These are phyloP conservation scores for Dioszegia aurantiaca DNA, from an alignment of 768 basidiomycete species.

Conservation along the genomic window DNA sequence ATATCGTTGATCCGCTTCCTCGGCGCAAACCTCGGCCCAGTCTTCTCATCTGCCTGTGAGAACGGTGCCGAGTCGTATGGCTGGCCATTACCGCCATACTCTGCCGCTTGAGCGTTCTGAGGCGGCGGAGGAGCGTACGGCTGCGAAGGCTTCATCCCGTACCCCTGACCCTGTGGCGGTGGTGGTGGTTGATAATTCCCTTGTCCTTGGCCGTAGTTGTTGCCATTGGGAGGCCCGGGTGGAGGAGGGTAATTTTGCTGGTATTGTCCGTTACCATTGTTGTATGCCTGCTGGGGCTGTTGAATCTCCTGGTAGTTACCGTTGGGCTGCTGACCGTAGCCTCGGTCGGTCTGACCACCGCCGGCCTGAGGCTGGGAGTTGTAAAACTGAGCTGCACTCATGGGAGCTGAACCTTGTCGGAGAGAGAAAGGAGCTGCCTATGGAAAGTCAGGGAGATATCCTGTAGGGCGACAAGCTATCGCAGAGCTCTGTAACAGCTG, in stretches of 20 bases:
- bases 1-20: conserved; percentile 72
- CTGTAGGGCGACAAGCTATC: not conserved
- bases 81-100: conserved; percentile 2
- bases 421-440: not conserved
- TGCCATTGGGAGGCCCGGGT: conserved; percentile 2
- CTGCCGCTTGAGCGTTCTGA: conserved; percentile 13
- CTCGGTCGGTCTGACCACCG: not conserved
- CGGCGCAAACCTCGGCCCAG: conserved; percentile 50
- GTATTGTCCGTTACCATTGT: not conserved
- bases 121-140: conserved; percentile 32
- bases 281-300: not conserved
- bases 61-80: conserved; percentile 38
- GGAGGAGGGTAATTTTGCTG: not conserved
- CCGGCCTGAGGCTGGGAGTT: conserved; percentile 19
- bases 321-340: not conserved
- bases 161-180: conserved; percentile 8
- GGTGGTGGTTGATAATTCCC: not conserved
- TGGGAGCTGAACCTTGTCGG: not conserved
- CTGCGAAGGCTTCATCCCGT: conserved; percentile 42
- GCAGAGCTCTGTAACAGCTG: not conserved
- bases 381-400: conserved; percentile 38
- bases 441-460: not conserved
- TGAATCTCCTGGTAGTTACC: not conserved
- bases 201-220: conserved; percentile 1
- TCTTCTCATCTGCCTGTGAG: conserved; percentile 44